Evolutionary conservation across 768 basidiomycete genomes (phyloP), one percentile per base, ranked within the genome.

Genomic region (Pilatotrama ljubarskyi): DNA sequence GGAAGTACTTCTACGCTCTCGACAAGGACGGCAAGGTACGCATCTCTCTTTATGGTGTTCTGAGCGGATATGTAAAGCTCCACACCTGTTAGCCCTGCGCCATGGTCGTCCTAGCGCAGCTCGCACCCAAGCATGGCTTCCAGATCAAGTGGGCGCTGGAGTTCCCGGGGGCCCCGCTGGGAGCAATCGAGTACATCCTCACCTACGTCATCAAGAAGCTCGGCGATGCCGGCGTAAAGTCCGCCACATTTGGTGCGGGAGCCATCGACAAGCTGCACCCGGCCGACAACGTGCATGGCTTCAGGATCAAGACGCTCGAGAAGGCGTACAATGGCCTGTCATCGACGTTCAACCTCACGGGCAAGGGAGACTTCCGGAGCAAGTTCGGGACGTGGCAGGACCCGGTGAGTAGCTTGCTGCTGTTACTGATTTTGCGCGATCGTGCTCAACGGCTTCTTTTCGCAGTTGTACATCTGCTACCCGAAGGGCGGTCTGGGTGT

Each of bases 141-240:
- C 79, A 80, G 66, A 75, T 79, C 68, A 80, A 80, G 61, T 79
- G 77, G 77, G 73, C 77, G 14, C 69, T 78, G 44, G 75, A 76
- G 54, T 79, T 79, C 72, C 78, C 79, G 14, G 70, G 66, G 13
- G 75, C 79, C 4, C 76, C 77, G 18, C 65, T 70, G 20, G 79
- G 78, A 29, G 72, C 76, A 10, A 76, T 76, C 65, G 72, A 72
- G 69, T 71, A 77, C 55, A 73, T 78, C 61, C 66, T 78, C 44
- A 62, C 70, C 38, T 61, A 70, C 51, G 78, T 77, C 20, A 74
- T 80, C 62, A 69, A 70, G 52, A 69, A 75, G 55, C 64, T 77
- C 35, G 69, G 72, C 14, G 73, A 75, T 29, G 72, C 74, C 6
- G 77, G 78, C 25, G 74, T 77, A 20, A 66, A 64, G 42, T 61